Evolutionary conservation across 257 asterid species (phyloP).

Genomic region (Verbascum thapsus): DNA sequence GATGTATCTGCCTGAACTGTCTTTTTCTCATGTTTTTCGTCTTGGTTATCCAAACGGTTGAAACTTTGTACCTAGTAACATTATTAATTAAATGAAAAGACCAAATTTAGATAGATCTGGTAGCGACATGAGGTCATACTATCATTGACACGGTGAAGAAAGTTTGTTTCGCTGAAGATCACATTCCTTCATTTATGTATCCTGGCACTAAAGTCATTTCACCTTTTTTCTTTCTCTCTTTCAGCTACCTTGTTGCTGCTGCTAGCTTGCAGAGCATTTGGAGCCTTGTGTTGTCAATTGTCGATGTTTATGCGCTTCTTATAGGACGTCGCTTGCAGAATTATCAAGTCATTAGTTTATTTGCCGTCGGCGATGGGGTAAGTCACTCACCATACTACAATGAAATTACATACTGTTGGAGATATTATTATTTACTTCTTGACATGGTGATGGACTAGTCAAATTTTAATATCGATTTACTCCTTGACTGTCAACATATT

Average conservation of each 20-base stretch:
- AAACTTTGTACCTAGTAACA: conserved; percentile 8
- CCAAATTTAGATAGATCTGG: conserved; percentile 7
- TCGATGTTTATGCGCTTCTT: conserved; percentile 84
- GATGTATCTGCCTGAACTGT: background rate
- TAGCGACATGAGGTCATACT: background rate
- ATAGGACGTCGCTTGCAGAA: conserved; percentile 90
- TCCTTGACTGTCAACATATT: conserved; percentile 16
- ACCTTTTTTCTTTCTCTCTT: conserved; percentile 21
- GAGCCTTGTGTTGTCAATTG: conserved; percentile 82
- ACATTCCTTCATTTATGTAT: conserved; percentile 8
- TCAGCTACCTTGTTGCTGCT: conserved; percentile 98
- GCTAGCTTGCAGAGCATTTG: conserved; percentile 92
- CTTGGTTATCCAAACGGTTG: conserved; percentile 10
- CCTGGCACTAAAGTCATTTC: conserved; percentile 3
- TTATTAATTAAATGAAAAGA: background rate
- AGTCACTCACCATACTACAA: conserved; percentile 34
- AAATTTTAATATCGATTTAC: background rate
- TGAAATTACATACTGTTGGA: background rate
- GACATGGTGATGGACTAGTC: no score
- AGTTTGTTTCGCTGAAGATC: conserved; percentile 8
- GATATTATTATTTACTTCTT: no score
- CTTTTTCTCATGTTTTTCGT: background rate
- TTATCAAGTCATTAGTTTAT: conserved; percentile 65
- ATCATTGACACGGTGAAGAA: background rate
- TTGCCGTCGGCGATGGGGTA: conserved; percentile 99